These are phyloP conservation scores for Lactarius sanguifluus DNA, from an alignment of 768 basidiomycete genomes.

Conservation along the genomic window DNA sequence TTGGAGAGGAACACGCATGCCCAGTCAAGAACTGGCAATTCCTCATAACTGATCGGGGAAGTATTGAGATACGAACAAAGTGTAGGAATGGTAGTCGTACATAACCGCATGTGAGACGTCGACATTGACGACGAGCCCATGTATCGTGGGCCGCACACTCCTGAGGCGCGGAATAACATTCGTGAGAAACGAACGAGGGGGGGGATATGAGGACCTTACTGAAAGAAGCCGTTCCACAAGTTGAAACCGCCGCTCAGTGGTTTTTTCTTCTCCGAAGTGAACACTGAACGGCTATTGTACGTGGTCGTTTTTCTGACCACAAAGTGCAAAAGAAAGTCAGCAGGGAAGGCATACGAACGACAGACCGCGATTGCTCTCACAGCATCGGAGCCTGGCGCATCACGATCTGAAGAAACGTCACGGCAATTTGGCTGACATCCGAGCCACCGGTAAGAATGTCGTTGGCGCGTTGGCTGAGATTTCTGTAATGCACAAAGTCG, in stretches of 20 bases:
- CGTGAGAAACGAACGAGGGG: background rate
- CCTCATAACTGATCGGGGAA: constrained; percentile 17
- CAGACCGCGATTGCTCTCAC: constrained; percentile 12
- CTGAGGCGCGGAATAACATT: constrained; percentile 10
- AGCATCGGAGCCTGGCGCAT: constrained; percentile 28
- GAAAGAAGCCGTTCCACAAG: constrained; percentile 29
- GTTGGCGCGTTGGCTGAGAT: constrained; percentile 19
- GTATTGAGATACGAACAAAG: background rate
- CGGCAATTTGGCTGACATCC: constrained; percentile 16
- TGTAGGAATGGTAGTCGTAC: constrained; percentile 2
- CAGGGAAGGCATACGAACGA: background rate
- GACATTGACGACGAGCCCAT: constrained; percentile 25
- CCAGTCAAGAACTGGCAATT: constrained; percentile 26
- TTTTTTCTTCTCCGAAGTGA: constrained; percentile 17
- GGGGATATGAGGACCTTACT: constrained; percentile 4
- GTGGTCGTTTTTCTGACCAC: constrained; percentile 18
- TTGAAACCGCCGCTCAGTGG: constrained; percentile 26
- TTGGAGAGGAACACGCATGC: constrained; percentile 19
- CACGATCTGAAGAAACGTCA: constrained; percentile 25
- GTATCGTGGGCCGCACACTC: constrained; percentile 25
- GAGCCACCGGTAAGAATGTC: constrained; percentile 14
- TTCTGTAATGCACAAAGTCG: constrained; percentile 5
- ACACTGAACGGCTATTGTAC: constrained; percentile 26
- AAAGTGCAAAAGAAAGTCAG: background rate
- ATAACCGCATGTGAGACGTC: constrained; percentile 24